phyloP scores from a whole-genome alignment of 2,329 filamentous ascomycete species.

The Monilinia fructigena region DNA sequence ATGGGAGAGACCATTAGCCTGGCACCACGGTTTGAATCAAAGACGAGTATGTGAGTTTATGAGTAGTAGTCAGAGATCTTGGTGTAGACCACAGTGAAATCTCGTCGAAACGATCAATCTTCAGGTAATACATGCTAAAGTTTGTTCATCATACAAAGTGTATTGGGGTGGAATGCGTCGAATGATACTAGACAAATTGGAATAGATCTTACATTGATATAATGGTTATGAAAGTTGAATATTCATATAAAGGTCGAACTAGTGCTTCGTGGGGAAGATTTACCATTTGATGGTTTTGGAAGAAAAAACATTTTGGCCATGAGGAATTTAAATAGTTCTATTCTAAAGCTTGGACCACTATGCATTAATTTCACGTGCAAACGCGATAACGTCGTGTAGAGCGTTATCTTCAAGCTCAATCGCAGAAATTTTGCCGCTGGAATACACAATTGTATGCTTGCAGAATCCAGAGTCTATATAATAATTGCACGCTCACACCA shows the following conservation, averaged over 20 bases:
- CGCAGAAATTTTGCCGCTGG: constrained; percentile 11
- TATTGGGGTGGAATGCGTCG: background rate
- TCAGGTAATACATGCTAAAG: constrained; percentile 48
- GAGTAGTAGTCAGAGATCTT: constrained; percentile 62
- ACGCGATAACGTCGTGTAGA: constrained; percentile 7
- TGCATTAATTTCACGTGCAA: background rate
- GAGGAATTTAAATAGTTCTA: background rate
- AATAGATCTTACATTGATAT: constrained; percentile 27
- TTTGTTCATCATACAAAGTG: constrained; percentile 40
- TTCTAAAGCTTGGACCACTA: background rate
- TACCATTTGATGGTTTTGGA: background rate
- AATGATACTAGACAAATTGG: constrained; percentile 7
- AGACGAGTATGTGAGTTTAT: constrained; percentile 2
- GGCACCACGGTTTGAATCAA: background rate
- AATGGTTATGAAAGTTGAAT: background rate
- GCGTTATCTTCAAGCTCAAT: constrained; percentile 1
- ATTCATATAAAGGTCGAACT: background rate
- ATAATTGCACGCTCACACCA: background rate
- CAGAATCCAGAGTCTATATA: constrained; percentile 11
- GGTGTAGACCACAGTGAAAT: constrained; percentile 58
- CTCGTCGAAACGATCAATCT: constrained; percentile 47
- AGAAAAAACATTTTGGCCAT: background rate
- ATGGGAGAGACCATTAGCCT: background rate
- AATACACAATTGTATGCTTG: background rate
- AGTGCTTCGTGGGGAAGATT: background rate